Evolutionary conservation across 2,329 filamentous ascomycete species (phyloP).

Genomic region (Trichoderma simmonsii): DNA sequence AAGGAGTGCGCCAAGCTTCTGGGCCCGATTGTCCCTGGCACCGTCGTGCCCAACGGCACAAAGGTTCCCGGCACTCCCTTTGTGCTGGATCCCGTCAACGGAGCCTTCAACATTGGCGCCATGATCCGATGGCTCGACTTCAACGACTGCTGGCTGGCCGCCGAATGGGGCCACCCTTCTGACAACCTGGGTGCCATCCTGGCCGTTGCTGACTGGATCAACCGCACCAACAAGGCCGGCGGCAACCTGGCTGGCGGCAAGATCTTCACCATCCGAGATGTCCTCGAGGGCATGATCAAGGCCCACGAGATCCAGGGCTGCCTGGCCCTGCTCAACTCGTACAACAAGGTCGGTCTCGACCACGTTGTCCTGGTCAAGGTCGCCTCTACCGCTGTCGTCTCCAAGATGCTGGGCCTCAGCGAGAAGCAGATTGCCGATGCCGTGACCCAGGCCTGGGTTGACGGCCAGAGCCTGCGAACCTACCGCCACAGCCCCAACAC

Average conservation of each 20-base stretch:
- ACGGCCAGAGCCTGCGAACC: slow-evolving; percentile 91
- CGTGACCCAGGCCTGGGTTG: slow-evolving; percentile 95
- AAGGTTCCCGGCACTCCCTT: slow-evolving; percentile 89
- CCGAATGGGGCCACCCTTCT: slow-evolving; percentile 97
- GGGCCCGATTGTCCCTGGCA: slow-evolving; percentile 86
- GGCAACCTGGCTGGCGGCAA: slow-evolving; percentile 83
- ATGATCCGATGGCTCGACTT: slow-evolving; percentile 99
- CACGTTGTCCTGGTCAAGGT: slow-evolving; percentile 99
- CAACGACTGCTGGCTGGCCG: slow-evolving; percentile 99
- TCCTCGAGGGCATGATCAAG: slow-evolving; percentile 98
- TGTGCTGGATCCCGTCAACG: slow-evolving; percentile 91
- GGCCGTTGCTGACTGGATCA: slow-evolving; percentile 95
- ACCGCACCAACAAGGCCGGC: slow-evolving; percentile 75
- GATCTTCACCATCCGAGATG: slow-evolving; percentile 82
- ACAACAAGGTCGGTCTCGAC: slow-evolving; percentile 97
- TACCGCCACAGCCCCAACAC: slow-evolving; percentile 98
- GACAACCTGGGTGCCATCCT: slow-evolving; percentile 98
- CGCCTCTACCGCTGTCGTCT: slow-evolving; percentile 87
- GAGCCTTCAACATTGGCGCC: slow-evolving; percentile 97
- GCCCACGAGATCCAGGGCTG: slow-evolving; percentile 99
- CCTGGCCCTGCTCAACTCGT: slow-evolving; percentile 94
- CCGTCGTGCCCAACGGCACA: slow-evolving; percentile 85
- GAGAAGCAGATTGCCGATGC: slow-evolving; percentile 93
- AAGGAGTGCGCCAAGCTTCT: slow-evolving; percentile 94
- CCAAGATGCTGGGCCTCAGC: slow-evolving; percentile 87